A percentile compares a stretch with the other conserved stretches of the same genome.
phyloP scores from a whole-genome alignment of 1,284 basidiomycete genomes.

The Leccinum holopus region DNA sequence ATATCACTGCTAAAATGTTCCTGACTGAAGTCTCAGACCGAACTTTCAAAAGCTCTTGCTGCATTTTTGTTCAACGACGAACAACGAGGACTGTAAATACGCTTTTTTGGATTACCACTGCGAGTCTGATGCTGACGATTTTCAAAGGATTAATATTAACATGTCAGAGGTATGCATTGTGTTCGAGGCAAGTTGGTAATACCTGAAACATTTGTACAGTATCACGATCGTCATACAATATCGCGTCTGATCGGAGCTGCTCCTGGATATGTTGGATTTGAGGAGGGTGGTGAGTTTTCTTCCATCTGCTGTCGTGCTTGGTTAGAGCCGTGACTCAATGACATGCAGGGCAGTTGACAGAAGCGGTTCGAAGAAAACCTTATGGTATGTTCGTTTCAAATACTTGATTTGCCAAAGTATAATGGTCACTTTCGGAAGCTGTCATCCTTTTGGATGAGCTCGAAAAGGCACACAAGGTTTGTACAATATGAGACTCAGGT shows the following conservation, averaged over 20 bases:
- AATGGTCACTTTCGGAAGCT: constrained; percentile 40
- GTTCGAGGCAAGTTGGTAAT: background rate
- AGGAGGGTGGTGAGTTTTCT: no score
- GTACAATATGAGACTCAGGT: background rate
- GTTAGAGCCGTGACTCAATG: background rate
- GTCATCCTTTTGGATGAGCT: constrained; percentile 85
- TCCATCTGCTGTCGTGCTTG: background rate
- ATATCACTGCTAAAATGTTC: background rate
- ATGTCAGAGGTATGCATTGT: constrained; percentile 66
- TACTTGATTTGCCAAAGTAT: no score
- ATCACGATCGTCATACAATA: constrained; percentile 88
- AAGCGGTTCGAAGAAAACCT: constrained; percentile 81
- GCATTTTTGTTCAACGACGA: constrained; percentile 88
- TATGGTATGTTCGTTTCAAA: constrained; percentile 52
- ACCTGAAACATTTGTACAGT: constrained; percentile 39
- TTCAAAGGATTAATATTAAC: constrained; percentile 77
- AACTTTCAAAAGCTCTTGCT: constrained; percentile 85
- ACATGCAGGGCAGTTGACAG: constrained; percentile 71
- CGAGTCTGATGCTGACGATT: background rate
- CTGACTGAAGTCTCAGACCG: constrained; percentile 57
- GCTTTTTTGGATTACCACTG: background rate
- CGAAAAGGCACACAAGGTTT: constrained; percentile 85
- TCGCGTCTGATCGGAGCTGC: constrained; percentile 89
- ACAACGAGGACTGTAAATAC: constrained; percentile 71
- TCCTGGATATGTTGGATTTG: constrained; percentile 49